Base-by-base conservation (phyloP, 495 filamentous ascomycete species). In the Cryomyces minteri region DNA sequence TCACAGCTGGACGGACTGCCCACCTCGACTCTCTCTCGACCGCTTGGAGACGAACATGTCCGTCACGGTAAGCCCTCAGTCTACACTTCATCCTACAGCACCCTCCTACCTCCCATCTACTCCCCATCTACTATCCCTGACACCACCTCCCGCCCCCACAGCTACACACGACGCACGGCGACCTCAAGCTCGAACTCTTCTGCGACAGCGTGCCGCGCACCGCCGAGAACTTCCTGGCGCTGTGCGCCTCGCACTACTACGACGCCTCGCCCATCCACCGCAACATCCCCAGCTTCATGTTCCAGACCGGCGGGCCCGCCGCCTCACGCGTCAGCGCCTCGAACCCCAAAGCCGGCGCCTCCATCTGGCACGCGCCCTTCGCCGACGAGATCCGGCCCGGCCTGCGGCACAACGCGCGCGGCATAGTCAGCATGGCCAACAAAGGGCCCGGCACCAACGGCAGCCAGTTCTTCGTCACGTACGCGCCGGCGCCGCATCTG, bases 131-230 rank as follows among this genome's bases (percentile, higher is more conserved):
- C 4, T 31, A 18, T 30, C 25, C 29, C 25, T 43, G 43, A 44
- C 39, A 50, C 44, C 43, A 45, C 44, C 48, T 51, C 40, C 32
- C 25, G 18, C 25, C 10, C 31, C 2, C 14, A 47, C 75, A 90
- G 62, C 73, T 98, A 8, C 86, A 94, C 66, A 98, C 90, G 38
- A 82, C 77, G 12, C 72, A 80, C 44, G 90, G 90, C 51, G 82
- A 88, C 62, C 72, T 98, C 56, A 98, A 96, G 64, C 76, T 96
- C 59, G 90, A 98, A 60, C 67, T 98, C 45, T 96, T 95, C 66
- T 95, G 88, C 66, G 85, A 94, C 66, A 77, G 79, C 54, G 84
- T 92, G 30, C 90, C 90, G 43, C 80, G 90, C 61, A 94, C 92
- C 2, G 77, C 84, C 45, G 56, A 93, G 81, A 98, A 96, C 67